Evolutionary conservation across 257 asterid species (phyloP).

Genomic region (Solanum gracilifrons): DNA sequence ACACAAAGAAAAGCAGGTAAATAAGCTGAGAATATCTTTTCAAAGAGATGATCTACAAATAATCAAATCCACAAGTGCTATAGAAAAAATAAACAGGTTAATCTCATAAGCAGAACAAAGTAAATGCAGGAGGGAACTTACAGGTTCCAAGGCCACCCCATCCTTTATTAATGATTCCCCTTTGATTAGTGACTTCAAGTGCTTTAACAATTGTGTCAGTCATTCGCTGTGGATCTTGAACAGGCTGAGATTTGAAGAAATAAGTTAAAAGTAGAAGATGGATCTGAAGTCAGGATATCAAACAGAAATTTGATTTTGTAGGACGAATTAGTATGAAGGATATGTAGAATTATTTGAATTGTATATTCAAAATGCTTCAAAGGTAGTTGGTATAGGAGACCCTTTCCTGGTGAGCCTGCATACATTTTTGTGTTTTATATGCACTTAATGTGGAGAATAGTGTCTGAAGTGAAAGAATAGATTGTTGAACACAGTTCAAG

Average conservation of each 20-base stretch:
- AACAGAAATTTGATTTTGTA: background rate
- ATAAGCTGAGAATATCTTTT: background rate
- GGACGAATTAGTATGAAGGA: background rate
- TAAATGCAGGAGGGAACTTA: constrained; percentile 12
- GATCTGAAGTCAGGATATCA: background rate
- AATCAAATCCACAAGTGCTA: background rate
- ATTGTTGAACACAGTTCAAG: background rate
- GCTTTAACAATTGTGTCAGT: constrained; percentile 67
- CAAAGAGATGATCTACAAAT: background rate
- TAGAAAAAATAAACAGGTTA: background rate
- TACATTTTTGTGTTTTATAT: background rate
- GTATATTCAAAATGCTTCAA: background rate
- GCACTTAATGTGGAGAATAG: background rate
- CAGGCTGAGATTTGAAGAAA: constrained; percentile 48
- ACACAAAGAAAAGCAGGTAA: background rate
- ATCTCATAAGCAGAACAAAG: background rate
- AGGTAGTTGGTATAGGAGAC: background rate
- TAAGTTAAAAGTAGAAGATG: background rate
- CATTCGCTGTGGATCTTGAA: constrained; percentile 77
- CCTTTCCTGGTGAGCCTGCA: background rate
- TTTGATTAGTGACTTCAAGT: constrained; percentile 64
- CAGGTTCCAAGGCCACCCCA: constrained; percentile 93
- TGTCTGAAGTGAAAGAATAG: background rate
- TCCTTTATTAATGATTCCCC: constrained; percentile 91
- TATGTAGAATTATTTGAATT: background rate